These are phyloP conservation scores for Carpinus fangiana DNA, from an alignment of 306 rosid genomes.

Conservation along the genomic window DNA sequence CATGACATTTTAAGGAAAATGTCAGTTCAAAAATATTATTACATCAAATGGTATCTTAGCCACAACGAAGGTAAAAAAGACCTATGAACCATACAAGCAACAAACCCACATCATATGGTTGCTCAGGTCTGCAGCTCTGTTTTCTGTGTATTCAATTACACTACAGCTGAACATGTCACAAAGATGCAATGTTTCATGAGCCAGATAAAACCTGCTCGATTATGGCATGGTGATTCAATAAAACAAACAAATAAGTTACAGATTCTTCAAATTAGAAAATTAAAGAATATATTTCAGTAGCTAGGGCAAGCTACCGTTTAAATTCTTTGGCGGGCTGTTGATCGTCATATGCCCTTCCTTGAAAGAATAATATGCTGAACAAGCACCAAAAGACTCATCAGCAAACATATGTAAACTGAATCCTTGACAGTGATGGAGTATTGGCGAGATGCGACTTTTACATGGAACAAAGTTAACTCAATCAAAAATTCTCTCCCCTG, in stretches of 20 bases:
- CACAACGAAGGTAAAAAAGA: not conserved
- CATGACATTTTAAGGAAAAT: no score
- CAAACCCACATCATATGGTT: not conserved
- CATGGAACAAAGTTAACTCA: slow-evolving; percentile 44
- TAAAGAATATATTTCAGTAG: not conserved
- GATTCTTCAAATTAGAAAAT: not conserved
- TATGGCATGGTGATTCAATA: not conserved
- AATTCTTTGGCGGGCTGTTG: not conserved
- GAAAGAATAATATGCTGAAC: slow-evolving; percentile 10
- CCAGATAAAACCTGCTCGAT: slow-evolving; percentile 1
- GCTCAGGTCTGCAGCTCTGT: not conserved
- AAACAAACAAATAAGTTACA: not conserved
- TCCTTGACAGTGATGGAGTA: not conserved
- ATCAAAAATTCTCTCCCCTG: slow-evolving; percentile 94
- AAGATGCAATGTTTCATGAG: not conserved
- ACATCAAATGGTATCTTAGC: not conserved
- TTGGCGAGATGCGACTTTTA: slow-evolving; percentile 19
- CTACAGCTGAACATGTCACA: not conserved
- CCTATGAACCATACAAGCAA: not conserved
- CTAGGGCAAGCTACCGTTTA: not conserved
- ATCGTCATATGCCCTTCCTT: slow-evolving; percentile 7
- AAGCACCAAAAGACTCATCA: slow-evolving; percentile 11
- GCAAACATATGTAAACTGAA: slow-evolving; percentile 2
- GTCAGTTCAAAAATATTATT: no score
- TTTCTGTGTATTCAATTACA: not conserved